These are phyloP conservation scores for Smittium mucronatum DNA, from an alignment of 371 early-diverging fungal genomes.

Conservation along the genomic window DNA sequence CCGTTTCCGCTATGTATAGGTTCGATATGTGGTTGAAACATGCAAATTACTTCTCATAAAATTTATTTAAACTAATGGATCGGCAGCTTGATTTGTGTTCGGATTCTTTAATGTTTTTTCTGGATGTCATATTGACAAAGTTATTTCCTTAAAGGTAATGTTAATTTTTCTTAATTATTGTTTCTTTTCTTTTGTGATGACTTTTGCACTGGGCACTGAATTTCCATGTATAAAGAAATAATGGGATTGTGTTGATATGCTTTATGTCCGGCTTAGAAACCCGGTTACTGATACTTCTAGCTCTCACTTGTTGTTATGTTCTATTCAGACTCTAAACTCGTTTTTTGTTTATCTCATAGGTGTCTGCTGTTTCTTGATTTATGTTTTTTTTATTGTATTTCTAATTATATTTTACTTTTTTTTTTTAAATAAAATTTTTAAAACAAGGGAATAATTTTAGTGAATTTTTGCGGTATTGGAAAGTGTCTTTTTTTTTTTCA, in stretches of 20 bases:
- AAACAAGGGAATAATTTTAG: not conserved
- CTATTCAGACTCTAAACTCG: not conserved
- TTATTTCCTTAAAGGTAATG: not conserved
- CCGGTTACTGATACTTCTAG: not conserved
- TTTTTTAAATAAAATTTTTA: not conserved
- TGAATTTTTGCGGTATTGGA: not conserved
- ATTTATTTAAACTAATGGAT: not conserved
- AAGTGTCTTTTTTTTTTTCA: not conserved
- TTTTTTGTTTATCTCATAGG: not conserved
- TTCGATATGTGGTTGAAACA: not conserved
- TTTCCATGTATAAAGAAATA: not conserved
- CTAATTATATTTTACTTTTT: not conserved
- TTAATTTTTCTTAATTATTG: too few species aligned
- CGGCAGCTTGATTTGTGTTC: not conserved
- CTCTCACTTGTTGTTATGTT: not conserved
- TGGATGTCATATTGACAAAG: not conserved
- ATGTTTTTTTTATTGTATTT: not conserved
- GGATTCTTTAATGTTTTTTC: not conserved
- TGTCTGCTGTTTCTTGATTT: not conserved
- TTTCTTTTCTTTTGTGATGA: too few species aligned
- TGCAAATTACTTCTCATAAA: not conserved
- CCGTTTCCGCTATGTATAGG: too few species aligned
- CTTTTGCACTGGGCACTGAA: not conserved
- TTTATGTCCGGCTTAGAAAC: not conserved
- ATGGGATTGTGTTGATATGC: not conserved